Evolutionary conservation across 2,329 filamentous ascomycete genomes (phyloP).

Genomic region (Fusarium robinianum): DNA sequence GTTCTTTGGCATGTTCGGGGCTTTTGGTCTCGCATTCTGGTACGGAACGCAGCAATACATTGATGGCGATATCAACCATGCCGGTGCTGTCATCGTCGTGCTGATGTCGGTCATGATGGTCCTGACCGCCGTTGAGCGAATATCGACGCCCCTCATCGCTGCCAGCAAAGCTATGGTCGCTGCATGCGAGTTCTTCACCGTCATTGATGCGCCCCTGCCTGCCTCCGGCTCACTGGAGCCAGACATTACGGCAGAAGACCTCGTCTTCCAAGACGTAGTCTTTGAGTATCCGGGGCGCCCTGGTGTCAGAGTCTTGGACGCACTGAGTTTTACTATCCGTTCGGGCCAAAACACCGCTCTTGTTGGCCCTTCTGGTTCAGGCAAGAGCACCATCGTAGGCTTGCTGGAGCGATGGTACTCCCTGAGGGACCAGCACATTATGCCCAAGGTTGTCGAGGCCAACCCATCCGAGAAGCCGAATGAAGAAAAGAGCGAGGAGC

Average conservation of each 20-base stretch:
- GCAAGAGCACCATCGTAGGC: conserved; percentile 71
- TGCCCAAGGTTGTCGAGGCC: conserved; percentile 15
- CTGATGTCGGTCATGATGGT: conserved; percentile 47
- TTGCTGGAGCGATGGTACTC: conserved; percentile 69
- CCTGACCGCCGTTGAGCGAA: conserved; percentile 41
- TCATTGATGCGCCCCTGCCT: conserved; percentile 37
- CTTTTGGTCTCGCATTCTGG: conserved; percentile 51
- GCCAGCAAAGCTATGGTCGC: conserved; percentile 38
- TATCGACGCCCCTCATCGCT: conserved; percentile 47
- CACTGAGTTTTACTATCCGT: conserved; percentile 56
- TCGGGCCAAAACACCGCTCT: conserved; percentile 68
- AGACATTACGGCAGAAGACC: conserved; percentile 39
- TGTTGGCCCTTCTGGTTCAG: conserved; percentile 69
- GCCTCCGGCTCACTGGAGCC: conserved; percentile 29
- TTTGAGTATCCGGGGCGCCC: conserved; percentile 32
- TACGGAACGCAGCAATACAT: conserved; percentile 47
- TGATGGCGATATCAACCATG: conserved; percentile 39
- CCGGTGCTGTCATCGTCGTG: conserved; percentile 46
- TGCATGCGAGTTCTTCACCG: conserved; percentile 37
- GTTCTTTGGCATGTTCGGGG: conserved; percentile 42
- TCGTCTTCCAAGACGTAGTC: conserved; percentile 50
- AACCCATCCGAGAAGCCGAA: not conserved
- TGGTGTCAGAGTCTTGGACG: conserved; percentile 41
- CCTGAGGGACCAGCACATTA: conserved; percentile 16
- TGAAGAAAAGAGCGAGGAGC: not conserved